Percentiles rank a stretch among this genome's conserved stretches.
Evolutionary conservation across 768 basidiomycete species (phyloP).

Genomic region (Phylloporus arenicola): DNA sequence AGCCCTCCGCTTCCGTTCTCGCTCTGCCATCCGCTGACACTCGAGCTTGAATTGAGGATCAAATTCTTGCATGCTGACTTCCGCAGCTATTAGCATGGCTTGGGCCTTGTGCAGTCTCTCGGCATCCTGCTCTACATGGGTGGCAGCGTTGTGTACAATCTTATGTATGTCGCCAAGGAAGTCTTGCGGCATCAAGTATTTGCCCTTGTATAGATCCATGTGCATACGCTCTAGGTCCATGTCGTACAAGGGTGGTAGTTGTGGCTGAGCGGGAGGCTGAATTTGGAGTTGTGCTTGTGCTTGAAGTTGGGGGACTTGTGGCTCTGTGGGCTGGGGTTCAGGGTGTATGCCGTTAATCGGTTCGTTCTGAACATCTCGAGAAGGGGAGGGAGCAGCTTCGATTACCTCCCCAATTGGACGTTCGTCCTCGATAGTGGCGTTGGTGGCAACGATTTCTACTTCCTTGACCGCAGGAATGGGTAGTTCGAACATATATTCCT

Average conservation of each 20-base stretch:
- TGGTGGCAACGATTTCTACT: constrained; percentile 34
- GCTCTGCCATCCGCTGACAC: constrained; percentile 81
- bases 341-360: constrained; percentile 35
- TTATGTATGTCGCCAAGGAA: constrained; percentile 81
- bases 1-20: constrained; percentile 63
- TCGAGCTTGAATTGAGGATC: constrained; percentile 74
- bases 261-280: constrained; percentile 34
- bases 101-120: constrained; percentile 80
- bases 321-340: constrained; percentile 15
- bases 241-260: constrained; percentile 56
- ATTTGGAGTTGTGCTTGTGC: constrained; percentile 33
- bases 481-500: constrained; percentile 63
- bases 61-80: constrained; percentile 84
- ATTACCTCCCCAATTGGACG: constrained; percentile 44
- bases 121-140: constrained; percentile 53
- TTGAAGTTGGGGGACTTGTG: constrained; percentile 30
- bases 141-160: constrained; percentile 70
- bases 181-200: constrained; percentile 82
- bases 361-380: constrained; percentile 29
- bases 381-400: constrained; percentile 24
- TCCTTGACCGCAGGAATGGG: constrained; percentile 22
- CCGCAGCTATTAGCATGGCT: constrained; percentile 80
- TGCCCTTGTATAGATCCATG: constrained; percentile 71
- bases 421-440: constrained; percentile 33
- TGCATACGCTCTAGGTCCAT: constrained; percentile 94